Evolutionary conservation across 1,284 basidiomycete species (phyloP).

Genomic region (Ceratobasidium sp.): DNA sequence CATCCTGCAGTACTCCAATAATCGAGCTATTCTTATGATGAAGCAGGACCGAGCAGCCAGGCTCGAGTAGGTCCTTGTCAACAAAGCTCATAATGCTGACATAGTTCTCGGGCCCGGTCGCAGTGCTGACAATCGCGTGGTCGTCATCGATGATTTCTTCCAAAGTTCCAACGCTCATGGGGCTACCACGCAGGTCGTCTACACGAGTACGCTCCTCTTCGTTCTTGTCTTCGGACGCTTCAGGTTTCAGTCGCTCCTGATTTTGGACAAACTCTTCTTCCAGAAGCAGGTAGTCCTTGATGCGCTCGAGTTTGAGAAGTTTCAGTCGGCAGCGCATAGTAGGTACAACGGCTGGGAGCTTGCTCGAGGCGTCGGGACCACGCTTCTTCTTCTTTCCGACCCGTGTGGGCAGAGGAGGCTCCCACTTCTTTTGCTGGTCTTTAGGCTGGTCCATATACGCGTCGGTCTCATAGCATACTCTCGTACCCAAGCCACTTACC

Average conservation of each 20-base stretch:
- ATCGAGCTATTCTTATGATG: conserved; percentile 97
- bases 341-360: conserved; percentile 92
- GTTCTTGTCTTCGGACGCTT: conserved; percentile 91
- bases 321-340: conserved; percentile 96
- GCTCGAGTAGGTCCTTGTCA: conserved; percentile 97
- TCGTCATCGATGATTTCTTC: conserved; percentile 99
- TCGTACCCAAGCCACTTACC: conserved; percentile 43
- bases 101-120: conserved; percentile 96
- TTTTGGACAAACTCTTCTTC: conserved; percentile 99
- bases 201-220: conserved; percentile 94
- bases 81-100: conserved; percentile 99
- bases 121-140: conserved; percentile 96
- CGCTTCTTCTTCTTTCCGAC: conserved; percentile 93
- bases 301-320: conserved; percentile 95
- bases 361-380: conserved; percentile 89
- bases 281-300: conserved; percentile 96
- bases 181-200: conserved; percentile 92
- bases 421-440: conserved; percentile 95
- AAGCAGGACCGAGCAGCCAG: conserved; percentile 92
- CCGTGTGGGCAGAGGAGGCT: conserved; percentile 95
- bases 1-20: conserved; percentile 95
- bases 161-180: conserved; percentile 96
- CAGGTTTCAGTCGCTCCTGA: conserved; percentile 87
- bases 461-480: background rate
- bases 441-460: conserved; percentile 38